Evolutionary conservation across 176 grass and related monocot genomes (phyloP).

Genomic region (Alloteropsis semialata): DNA sequence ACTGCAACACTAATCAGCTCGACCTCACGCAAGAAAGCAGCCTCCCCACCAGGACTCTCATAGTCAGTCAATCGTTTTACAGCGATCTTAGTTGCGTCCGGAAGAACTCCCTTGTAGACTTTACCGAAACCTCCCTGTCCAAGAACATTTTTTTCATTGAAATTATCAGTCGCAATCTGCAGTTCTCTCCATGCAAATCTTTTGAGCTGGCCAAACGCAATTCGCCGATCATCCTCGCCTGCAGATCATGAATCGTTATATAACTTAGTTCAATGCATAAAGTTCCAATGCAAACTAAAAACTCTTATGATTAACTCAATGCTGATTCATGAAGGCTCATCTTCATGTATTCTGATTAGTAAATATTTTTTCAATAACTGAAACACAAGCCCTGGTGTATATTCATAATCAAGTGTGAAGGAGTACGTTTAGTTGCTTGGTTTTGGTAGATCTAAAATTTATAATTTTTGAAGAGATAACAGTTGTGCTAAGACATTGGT

Average conservation of each 20-base stretch:
- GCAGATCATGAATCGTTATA: constrained; percentile 13
- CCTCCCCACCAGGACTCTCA: constrained; percentile 75
- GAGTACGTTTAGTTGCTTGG: not conserved
- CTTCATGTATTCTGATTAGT: not conserved
- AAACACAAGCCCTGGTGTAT: not conserved
- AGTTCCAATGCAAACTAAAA: not conserved
- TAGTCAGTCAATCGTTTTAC: constrained; percentile 88
- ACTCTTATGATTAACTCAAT: not conserved
- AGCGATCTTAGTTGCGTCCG: constrained; percentile 77
- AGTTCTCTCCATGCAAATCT: constrained; percentile 83
- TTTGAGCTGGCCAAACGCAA: constrained; percentile 85
- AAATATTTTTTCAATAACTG: not conserved
- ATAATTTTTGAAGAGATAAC: not conserved
- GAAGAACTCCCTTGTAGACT: constrained; percentile 88
- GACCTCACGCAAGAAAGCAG: constrained; percentile 81
- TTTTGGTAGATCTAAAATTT: not conserved
- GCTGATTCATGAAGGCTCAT: not conserved
- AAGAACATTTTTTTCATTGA: constrained; percentile 84
- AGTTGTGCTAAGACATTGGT: not conserved
- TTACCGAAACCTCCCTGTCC: constrained; percentile 94
- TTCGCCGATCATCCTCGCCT: constrained; percentile 85
- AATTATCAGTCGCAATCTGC: constrained; percentile 73
- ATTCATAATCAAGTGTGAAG: not conserved
- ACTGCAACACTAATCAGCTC: constrained; percentile 88
- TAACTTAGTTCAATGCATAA: constrained; percentile 5